A percentile compares a stretch with the other conserved stretches of the same genome.
These are phyloP conservation scores for Eragrostis nindensis DNA, from an alignment of 176 grass and related monocot species.

Conservation along the genomic window DNA sequence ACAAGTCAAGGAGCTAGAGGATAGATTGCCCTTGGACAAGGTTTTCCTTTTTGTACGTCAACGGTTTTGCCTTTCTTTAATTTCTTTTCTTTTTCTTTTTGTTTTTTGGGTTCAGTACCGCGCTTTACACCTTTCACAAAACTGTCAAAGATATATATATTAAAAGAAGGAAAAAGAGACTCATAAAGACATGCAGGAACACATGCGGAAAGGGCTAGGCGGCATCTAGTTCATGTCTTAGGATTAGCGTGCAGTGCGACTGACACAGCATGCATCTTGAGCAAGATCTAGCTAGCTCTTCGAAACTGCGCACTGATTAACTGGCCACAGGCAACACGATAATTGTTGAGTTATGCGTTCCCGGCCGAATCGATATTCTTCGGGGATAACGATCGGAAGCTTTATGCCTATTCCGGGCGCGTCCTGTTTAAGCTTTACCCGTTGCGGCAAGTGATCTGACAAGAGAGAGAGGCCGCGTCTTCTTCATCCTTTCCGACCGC, in stretches of 20 bases:
- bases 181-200: background rate
- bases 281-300: no score
- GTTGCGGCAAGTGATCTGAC: conserved; percentile 20
- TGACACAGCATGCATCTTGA: no score
- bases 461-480: conserved; percentile 31
- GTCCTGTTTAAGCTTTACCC: conserved; percentile 19
- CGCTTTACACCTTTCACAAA: background rate
- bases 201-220: background rate
- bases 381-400: conserved; percentile 9
- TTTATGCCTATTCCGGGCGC: background rate
- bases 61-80: no score
- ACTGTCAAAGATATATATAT: background rate
- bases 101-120: no score
- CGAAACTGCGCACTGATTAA: no score
- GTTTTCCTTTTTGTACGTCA: no score
- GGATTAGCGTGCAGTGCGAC: background rate
- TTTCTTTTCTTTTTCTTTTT: no score
- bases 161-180: no score
- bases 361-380: conserved; percentile 7
- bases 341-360: no score
- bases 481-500: conserved; percentile 63
- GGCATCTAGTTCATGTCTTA: background rate
- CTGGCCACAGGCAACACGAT: no score
- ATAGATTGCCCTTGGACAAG: no score
- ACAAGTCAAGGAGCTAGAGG: no score